Evolutionary conservation across 441 rosid species (phyloP), one percentile per base, ranked within the genome.

Genomic region (Populus hybrid): DNA sequence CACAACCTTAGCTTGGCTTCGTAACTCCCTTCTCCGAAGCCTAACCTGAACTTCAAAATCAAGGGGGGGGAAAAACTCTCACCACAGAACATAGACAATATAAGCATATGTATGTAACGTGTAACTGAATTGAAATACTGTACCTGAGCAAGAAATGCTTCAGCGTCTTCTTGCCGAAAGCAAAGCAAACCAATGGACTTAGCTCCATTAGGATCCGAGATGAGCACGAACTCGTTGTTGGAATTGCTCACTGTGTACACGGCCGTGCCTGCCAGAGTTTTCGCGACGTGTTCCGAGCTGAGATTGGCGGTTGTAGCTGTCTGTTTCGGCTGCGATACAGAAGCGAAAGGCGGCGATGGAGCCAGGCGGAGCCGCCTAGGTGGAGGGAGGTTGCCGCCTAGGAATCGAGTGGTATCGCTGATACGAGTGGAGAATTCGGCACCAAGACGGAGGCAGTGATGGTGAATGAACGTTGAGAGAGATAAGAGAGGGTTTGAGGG

Each of bases 141-240:
- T 65, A 91, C 97, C 89, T 94, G 94, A 82, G 93, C 94, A 18
- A 94, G 94, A 72, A 94, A 89, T 29, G 97, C 87, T 82, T 94
- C 97, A 3, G 98, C 98, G 72, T 94, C 98, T 84, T 94, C 98
- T 82, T 85, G 90, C 6, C 97, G 94, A 71, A 94, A 93, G 87
- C 98, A 94, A 78, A 94, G 97, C 86, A 94, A 87, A 53, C 97
- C 87, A 36, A 94, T 89, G 64, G 98, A 94, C 85, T 89, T 93
- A 53, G 84, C 86, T 24, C 97, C 94, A 61, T 82, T 84, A 67
- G 94, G 93, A 87, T 94, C 97, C 16, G 98, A 94, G 72, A 93
- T 82, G n/a, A 93, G 95, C 38, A 94, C 97, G 84, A 94, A 93
- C 80, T 93, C 98, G 74, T 90, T 94, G 73, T 90, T 90, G 11